Evolutionary conservation across 2,329 filamentous ascomycete genomes (phyloP), one percentile per base, ranked within the genome.

Genomic region (Aureobasidium melanogenum): DNA sequence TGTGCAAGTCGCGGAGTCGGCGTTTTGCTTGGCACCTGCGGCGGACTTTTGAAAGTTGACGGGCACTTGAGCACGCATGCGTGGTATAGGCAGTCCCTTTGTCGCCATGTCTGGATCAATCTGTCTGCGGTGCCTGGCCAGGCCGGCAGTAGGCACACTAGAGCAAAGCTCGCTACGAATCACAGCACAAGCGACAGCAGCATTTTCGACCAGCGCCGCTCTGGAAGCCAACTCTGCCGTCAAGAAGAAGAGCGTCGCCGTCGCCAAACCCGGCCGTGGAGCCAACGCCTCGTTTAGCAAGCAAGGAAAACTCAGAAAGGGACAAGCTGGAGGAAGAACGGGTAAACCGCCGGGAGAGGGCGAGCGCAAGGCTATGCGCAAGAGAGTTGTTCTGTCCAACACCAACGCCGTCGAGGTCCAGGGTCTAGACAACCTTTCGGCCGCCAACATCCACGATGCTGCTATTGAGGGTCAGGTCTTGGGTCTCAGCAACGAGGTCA

Each of bases 331-430:
- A 4, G 67, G 60, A 26, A 43, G 63, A 24, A 60, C 62, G 12
- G 64, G 65, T 8, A 64, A 67, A 38, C 70, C 70, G 6, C 69
- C 69, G 5, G 69, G 66, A 14, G 80, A 84, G 3, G 93, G 92
- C 66, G 92, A 97, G 80, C 85, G 92, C 66, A 96, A 91, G 76
- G 89, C 89, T 30, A 80, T 89, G 71, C 86, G 91, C 66, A 96
- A 95, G 79, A 86, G 89, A 67, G 89, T 99, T 69, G 86, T 95
- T 63, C 84, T 99, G 63, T 93, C 88, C 79, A 99, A 97, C 77
- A 88, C 89, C 74, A 97, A 96, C 76, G 94, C 94, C 54, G 78
- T 97, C 39, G 84, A 87, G 63, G 88, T 97, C 8, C 71, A 79
- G 26, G 88, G 84, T 12, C 79, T 96, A 67, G 76, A 80, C 63